A percentile compares a stretch with the other conserved stretches of the same genome.
Conservation (phyloP, 495 filamentous ascomycete species). For the Tuber borchii region DNA sequence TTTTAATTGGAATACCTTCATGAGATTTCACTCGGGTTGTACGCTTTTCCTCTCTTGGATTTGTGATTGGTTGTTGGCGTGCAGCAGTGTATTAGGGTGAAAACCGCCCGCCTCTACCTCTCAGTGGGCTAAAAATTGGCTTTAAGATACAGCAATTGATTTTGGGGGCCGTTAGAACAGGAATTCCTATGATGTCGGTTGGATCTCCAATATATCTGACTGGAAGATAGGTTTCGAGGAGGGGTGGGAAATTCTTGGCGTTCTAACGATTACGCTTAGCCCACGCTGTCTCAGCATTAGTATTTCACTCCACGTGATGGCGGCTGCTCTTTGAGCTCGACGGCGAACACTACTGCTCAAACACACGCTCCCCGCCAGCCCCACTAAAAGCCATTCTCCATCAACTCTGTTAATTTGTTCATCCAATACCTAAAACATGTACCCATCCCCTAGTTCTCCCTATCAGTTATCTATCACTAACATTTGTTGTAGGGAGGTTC, state of each 20-base stretch:
- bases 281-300: neutral
- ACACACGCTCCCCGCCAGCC: neutral
- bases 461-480: neutral
- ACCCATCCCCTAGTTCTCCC: neutral
- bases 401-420: neutral
- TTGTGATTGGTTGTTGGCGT: neutral
- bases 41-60: neutral
- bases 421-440: neutral
- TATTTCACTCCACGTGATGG: neutral
- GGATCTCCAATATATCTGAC: neutral
- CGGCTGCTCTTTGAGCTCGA: neutral
- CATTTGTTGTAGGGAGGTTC: conserved; percentile 69
- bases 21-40: neutral
- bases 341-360: neutral
- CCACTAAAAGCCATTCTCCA: neutral
- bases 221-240: neutral
- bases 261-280: neutral
- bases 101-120: neutral
- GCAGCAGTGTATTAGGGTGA: neutral
- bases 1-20: neutral
- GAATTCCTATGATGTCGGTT: neutral
- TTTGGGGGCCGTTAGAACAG: neutral
- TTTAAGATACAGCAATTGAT: neutral
- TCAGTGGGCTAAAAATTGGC: neutral
- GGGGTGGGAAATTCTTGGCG: neutral